phyloP scores from a whole-genome alignment of 2,329 filamentous ascomycete species.

The Penicillium sp. region DNA sequence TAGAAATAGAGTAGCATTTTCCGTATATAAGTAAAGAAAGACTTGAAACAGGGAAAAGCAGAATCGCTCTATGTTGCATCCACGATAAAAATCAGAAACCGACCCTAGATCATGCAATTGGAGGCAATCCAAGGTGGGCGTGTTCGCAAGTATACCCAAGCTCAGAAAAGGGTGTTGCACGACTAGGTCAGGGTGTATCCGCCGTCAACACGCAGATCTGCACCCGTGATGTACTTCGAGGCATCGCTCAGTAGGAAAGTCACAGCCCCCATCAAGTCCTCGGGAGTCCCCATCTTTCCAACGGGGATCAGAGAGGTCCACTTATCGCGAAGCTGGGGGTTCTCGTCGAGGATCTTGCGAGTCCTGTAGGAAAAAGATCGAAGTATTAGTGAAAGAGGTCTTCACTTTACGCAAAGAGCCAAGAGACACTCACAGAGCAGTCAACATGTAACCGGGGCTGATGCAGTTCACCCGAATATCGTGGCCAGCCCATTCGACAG shows the following conservation, averaged over 20 bases:
- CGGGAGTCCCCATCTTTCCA: conserved; percentile 89
- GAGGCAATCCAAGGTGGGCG: too few relatives aligned
- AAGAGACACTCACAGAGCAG: conserved; percentile 72
- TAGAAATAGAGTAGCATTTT: neutral
- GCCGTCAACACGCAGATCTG: conserved; percentile 80
- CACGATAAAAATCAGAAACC: neutral
- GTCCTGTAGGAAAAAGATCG: conserved; percentile 59
- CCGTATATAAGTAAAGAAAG: neutral
- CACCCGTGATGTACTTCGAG: conserved; percentile 71
- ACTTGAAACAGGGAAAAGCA: conserved; percentile 10
- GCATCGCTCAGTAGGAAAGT: conserved; percentile 84
- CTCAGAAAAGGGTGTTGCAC: neutral
- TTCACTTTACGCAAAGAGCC: neutral
- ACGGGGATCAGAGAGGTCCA: conserved; percentile 92
- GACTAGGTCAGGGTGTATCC: conserved; percentile 80
- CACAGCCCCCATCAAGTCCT: conserved; percentile 92
- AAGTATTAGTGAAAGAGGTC: neutral
- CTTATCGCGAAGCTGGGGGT: conserved; percentile 83
- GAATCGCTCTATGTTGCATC: conserved; percentile 21
- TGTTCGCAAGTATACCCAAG: neutral
- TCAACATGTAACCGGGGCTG: conserved; percentile 94
- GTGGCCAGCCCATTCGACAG: conserved; percentile 88
- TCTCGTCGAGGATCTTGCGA: conserved; percentile 90
- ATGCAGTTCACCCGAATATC: conserved; percentile 95
- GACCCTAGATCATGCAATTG: conserved; percentile 18